Evolutionary conservation across 345 rosid species (phyloP), one percentile per base, ranked within the genome.

Genomic region (Geranium brycei): DNA sequence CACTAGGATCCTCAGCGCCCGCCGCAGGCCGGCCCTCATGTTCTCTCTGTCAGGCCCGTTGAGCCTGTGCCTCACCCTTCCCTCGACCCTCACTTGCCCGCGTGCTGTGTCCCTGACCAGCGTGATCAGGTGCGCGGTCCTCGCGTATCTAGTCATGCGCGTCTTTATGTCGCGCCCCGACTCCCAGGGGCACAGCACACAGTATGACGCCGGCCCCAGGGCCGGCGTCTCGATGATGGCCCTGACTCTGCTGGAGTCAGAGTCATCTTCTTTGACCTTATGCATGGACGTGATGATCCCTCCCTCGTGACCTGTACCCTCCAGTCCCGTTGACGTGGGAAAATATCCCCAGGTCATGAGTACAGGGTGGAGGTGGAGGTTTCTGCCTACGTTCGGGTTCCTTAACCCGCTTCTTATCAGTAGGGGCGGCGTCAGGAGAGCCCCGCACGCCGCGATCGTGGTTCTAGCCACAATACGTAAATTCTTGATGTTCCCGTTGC

Each of bases 291-390:
- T 82, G 55, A 87, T 82, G 23, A 87, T 87, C 64, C 89, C 89
- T 19, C 92, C 92, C 51, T 82, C 86, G 13, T 71, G 76, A 15
- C 68, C 57, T 69, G 63, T 87, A 1, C 95, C 95, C n/a, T 74
- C 75, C 67, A 82, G 62, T 51, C 68, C 73, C 12, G 79, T 70
- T 51, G 87, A 82, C 1, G 83, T 84, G 0, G 97, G 97, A 73
- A 93, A 93, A 81, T 90, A 88, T 19, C 97, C 99, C 99, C 99
- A 93, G 0, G 83, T 71, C 95, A 87, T 83, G 55, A 76, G 35
- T 47, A 85, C 95, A 4, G 99, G 96, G 61, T 93, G 99, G 62
- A 90, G 75, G 67, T 75, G 96, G 66, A 90, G 28, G 28, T 23
- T 23, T 23, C 28, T 23, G 2, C 28, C 28, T 23, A 23, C 2